A percentile compares a stretch with the other conserved stretches of the same genome.
Evolutionary conservation across 768 basidiomycete species (phyloP).

Genomic region (Naganishia antarctica): DNA sequence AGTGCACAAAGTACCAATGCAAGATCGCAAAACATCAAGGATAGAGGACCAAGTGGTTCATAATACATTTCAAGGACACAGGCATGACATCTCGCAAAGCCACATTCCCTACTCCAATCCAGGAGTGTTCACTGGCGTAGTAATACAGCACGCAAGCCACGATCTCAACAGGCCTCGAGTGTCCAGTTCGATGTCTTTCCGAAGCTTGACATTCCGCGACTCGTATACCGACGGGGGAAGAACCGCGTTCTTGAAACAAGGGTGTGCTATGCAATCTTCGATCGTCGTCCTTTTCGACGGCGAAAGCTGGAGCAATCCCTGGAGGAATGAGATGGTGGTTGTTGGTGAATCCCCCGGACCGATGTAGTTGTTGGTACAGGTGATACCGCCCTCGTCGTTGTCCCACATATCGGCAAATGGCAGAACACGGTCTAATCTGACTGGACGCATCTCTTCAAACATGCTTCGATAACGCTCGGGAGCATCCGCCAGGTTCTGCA

Average conservation of each 20-base stretch:
- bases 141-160: constrained; percentile 1
- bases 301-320: constrained; percentile 9
- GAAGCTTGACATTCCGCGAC: constrained; percentile 9
- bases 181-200: constrained; percentile 4
- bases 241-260: constrained; percentile 18
- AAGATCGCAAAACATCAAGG: no score
- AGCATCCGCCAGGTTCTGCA: constrained; percentile 1
- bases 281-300: constrained; percentile 3
- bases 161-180: constrained; percentile 2
- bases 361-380: constrained; percentile 15
- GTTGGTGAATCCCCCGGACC: constrained; percentile 2
- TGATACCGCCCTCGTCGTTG: constrained; percentile 10
- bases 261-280: constrained; percentile 2
- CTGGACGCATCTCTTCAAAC: not conserved
- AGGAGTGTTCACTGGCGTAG: constrained; percentile 2
- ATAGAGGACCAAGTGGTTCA: no score
- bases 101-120: not conserved
- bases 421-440: constrained; percentile 9
- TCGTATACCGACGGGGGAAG: constrained; percentile 4
- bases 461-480: constrained; percentile 9
- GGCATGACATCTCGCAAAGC: not conserved
- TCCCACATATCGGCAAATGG: constrained; percentile 19
- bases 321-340: constrained; percentile 12
- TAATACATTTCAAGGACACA: no score
- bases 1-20: no score